phyloP scores from a whole-genome alignment of 2,329 filamentous ascomycete species.

The Ceratocystis huliohia region DNA sequence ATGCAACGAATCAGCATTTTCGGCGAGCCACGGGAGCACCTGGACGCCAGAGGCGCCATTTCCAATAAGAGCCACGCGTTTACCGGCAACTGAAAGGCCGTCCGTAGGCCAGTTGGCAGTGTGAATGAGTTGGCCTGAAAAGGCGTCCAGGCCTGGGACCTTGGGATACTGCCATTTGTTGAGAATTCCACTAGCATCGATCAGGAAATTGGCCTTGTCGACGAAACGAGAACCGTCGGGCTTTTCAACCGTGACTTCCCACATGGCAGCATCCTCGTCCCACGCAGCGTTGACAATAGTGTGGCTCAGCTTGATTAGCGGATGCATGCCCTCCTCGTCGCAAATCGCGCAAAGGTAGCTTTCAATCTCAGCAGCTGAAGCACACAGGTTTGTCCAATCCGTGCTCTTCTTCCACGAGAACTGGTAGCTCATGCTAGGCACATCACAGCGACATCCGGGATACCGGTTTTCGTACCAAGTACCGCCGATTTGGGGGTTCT shows the following conservation, averaged over 20 bases:
- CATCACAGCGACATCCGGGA: conserved; percentile 44
- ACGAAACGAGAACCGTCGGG: conserved; percentile 30
- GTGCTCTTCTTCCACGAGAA: conserved; percentile 49
- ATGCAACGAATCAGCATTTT: conserved; percentile 31
- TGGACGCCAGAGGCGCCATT: conserved; percentile 45
- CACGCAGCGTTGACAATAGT: conserved; percentile 34
- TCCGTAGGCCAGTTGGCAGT: conserved; percentile 40
- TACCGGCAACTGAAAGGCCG: conserved; percentile 37
- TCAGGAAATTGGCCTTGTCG: conserved; percentile 37
- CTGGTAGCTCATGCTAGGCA: conserved; percentile 49
- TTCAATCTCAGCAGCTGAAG: conserved; percentile 42
- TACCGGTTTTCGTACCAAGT: conserved; percentile 50
- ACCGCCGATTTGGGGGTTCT: conserved; percentile 42
- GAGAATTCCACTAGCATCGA: conserved; percentile 40
- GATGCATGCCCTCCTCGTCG: conserved; percentile 36
- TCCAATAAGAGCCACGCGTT: conserved; percentile 43
- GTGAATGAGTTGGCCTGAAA: conserved; percentile 39
- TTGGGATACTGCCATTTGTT: conserved; percentile 45
- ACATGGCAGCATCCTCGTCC: conserved; percentile 33
- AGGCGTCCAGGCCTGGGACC: conserved; percentile 35
- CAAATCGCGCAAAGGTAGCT: conserved; percentile 39
- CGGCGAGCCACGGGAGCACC: conserved; percentile 38
- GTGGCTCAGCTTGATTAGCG: conserved; percentile 34
- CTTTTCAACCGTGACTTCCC: conserved; percentile 32
- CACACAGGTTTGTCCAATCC: conserved; percentile 46